Evolutionary conservation across 352 stramenopile genomes (phyloP).

Genomic region (Phytopythium aichiense): DNA sequence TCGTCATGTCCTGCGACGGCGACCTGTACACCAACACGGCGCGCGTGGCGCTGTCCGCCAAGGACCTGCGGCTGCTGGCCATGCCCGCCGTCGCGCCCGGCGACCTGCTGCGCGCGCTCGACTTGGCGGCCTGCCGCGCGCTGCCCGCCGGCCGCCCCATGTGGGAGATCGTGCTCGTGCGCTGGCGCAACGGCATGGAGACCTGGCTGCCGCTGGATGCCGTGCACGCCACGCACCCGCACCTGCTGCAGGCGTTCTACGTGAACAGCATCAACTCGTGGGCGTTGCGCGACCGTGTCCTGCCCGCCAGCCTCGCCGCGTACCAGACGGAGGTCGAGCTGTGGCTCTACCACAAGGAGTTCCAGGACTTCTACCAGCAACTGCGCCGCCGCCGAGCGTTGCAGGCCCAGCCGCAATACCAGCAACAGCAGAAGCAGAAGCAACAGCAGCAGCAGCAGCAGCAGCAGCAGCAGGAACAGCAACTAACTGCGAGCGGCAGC

Average conservation of each 20-base stretch:
- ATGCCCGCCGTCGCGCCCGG: constrained; percentile 46
- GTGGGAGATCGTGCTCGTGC: constrained; percentile 70
- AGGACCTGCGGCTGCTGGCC: constrained; percentile 45
- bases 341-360: constrained; percentile 67
- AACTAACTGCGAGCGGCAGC: background rate
- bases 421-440: constrained; percentile 12
- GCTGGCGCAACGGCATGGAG: constrained; percentile 60
- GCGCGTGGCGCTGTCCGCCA: constrained; percentile 24
- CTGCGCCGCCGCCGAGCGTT: constrained; percentile 24
- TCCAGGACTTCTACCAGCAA: constrained; percentile 53
- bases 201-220: constrained; percentile 68
- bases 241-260: constrained; percentile 71
- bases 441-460: background rate
- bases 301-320: constrained; percentile 23
- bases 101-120: constrained; percentile 64
- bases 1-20: constrained; percentile 68
- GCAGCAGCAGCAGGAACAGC: constrained; percentile 13
- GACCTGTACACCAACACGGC: constrained; percentile 58
- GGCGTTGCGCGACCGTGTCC: constrained; percentile 45
- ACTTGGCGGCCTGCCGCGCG: constrained; percentile 59
- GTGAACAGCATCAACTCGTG: constrained; percentile 79
- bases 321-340: constrained; percentile 68
- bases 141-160: constrained; percentile 19
- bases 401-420: background rate
- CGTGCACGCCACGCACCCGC: constrained; percentile 30